Evolutionary conservation across 2,329 filamentous ascomycete species (phyloP).

Genomic region (Aspergillus aculeatinus): DNA sequence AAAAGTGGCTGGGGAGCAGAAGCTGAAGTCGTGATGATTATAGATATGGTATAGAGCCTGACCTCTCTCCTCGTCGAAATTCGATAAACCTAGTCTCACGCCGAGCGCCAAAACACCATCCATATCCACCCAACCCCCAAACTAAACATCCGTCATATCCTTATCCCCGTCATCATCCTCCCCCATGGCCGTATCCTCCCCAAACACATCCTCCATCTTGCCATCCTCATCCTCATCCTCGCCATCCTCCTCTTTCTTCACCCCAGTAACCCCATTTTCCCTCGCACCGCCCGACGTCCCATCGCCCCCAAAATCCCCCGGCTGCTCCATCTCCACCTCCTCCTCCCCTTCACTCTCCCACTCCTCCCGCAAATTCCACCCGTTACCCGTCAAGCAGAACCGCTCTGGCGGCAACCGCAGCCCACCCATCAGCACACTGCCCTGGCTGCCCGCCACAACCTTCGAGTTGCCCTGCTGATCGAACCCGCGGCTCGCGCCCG

Average conservation of each 20-base stretch:
- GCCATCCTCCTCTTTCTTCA: conserved; percentile 31
- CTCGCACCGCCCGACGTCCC: conserved; percentile 32
- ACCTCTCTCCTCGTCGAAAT: neutral
- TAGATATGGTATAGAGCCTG: neutral
- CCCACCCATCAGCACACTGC: conserved; percentile 48
- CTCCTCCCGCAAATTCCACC: conserved; percentile 58
- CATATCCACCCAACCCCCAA: neutral
- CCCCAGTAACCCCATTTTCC: conserved; percentile 27
- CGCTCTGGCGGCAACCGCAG: conserved; percentile 62
- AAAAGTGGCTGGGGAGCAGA: too few species aligned
- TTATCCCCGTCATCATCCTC: conserved; percentile 39
- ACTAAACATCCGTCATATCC: conserved; percentile 45
- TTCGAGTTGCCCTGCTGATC: conserved; percentile 24
- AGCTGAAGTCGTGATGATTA: neutral
- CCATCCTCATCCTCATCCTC: conserved; percentile 47
- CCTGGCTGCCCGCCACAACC: conserved; percentile 27
- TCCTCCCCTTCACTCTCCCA: conserved; percentile 58
- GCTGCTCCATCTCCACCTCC: conserved; percentile 31
- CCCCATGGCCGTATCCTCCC: conserved; percentile 42
- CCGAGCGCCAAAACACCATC: neutral
- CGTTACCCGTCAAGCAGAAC: conserved; percentile 59
- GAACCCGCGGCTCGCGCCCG: conserved; percentile 55
- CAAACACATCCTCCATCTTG: conserved; percentile 51
- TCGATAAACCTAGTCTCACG: neutral
- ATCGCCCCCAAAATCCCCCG: conserved; percentile 28